Percentiles rank a stretch among this genome's conserved stretches.
Evolutionary conservation across 768 basidiomycete species (phyloP).

Genomic region (Leccinum sublutescens): DNA sequence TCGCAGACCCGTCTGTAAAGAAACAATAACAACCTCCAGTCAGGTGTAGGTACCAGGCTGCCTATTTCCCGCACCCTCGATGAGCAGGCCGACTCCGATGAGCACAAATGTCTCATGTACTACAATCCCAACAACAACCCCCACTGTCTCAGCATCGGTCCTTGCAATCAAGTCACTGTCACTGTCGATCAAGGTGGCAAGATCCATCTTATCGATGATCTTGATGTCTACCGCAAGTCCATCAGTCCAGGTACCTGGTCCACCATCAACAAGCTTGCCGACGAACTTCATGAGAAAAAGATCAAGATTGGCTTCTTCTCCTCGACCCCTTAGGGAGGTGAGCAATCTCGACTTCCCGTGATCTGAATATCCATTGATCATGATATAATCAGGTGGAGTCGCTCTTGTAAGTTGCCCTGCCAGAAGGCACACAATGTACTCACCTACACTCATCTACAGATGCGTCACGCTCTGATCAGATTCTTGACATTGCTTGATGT

Average conservation of each 20-base stretch:
- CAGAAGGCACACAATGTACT: conserved; percentile 14
- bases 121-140: conserved; percentile 88
- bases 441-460: conserved; percentile 42
- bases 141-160: conserved; percentile 74
- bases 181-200: conserved; percentile 81
- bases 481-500: conserved; percentile 80
- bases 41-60: conserved; percentile 53
- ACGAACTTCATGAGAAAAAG: conserved; percentile 82
- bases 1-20: no score
- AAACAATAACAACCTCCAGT: conserved; percentile 38
- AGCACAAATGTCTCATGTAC: conserved; percentile 81
- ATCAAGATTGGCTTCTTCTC: conserved; percentile 93
- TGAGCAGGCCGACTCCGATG: conserved; percentile 84
- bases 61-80: conserved; percentile 77
- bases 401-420: conserved; percentile 64
- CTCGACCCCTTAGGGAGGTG: conserved; percentile 92
- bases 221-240: conserved; percentile 73
- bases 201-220: conserved; percentile 81
- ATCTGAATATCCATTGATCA: conserved; percentile 11
- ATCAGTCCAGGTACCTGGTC: conserved; percentile 78
- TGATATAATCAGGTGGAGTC: conserved; percentile 68
- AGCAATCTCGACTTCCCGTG: conserved; percentile 21
- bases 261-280: conserved; percentile 75
- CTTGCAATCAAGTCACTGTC: conserved; percentile 75
- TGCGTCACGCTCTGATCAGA: conserved; percentile 92